These are phyloP conservation scores for Naganishia antarctica DNA, from an alignment of 768 basidiomycete species.

Conservation along the genomic window DNA sequence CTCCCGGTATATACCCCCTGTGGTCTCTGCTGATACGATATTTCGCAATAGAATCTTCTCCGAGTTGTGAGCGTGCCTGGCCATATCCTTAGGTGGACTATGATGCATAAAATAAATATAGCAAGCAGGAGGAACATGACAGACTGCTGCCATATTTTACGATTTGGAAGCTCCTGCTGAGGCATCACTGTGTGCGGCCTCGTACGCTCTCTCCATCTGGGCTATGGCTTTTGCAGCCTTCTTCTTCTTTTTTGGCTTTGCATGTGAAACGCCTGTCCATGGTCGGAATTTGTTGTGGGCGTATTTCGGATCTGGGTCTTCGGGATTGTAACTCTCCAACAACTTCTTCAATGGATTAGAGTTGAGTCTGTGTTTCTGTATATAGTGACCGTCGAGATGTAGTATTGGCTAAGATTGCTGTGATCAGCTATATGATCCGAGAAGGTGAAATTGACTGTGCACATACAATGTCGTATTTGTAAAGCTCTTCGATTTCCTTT, in stretches of 20 bases:
- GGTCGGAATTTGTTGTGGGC: slow-evolving; percentile 18
- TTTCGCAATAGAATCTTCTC: neutral
- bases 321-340: slow-evolving; percentile 35
- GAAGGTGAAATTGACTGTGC: neutral
- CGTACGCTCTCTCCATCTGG: neutral
- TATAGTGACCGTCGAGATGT: slow-evolving; percentile 38
- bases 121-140: no score
- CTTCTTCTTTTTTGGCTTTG: neutral
- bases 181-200: neutral
- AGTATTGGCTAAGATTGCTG: slow-evolving; percentile 40
- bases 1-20: neutral
- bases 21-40: neutral
- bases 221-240: slow-evolving; percentile 7
- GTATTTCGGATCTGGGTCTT: slow-evolving; percentile 19
- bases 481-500: slow-evolving; percentile 41
- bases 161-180: neutral
- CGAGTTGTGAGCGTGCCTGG: neutral
- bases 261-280: neutral
- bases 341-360: slow-evolving; percentile 30
- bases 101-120: no score
- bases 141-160: no score
- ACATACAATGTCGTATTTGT: slow-evolving; percentile 48
- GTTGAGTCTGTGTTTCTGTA: slow-evolving; percentile 47
- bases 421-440: neutral
- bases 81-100: no score